Evolutionary conservation across 768 basidiomycete genomes (phyloP).

Genomic region (Cystobasidiopsis lactophilus): DNA sequence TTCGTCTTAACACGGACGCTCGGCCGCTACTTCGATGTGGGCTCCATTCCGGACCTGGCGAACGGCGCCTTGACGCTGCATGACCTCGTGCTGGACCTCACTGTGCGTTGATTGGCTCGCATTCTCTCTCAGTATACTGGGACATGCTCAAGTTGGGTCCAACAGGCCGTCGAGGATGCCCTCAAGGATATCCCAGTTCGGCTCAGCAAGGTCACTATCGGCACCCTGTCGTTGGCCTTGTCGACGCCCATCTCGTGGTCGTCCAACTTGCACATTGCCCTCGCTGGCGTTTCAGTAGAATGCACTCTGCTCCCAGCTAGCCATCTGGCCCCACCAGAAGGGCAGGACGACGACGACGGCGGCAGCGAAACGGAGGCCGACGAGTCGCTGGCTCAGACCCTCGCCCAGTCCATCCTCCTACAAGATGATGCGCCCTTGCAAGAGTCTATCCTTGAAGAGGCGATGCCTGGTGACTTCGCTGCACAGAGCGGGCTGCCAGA

Average conservation of each 20-base stretch:
- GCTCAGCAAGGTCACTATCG: too few species aligned
- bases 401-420: neutral
- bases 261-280: neutral
- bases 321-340: too few species aligned
- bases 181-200: too few species aligned
- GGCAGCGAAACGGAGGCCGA: neutral
- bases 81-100: neutral
- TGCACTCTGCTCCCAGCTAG: neutral
- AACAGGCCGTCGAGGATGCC: too few species aligned
- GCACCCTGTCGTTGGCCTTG: neutral
- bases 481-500: conserved; percentile 18
- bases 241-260: neutral
- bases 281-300: neutral
- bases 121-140: too few species aligned
- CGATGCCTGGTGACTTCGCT: conserved; percentile 7
- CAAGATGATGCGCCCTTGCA: neutral
- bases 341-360: too few species aligned
- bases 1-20: too few species aligned
- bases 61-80: neutral
- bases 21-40: too few species aligned
- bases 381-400: neutral
- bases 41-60: neutral
- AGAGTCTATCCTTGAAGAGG: neutral
- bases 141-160: too few species aligned
- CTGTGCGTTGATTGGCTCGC: neutral